Conservation (phyloP, 768 basidiomycete species). For the Boletus huronensis region DNA sequence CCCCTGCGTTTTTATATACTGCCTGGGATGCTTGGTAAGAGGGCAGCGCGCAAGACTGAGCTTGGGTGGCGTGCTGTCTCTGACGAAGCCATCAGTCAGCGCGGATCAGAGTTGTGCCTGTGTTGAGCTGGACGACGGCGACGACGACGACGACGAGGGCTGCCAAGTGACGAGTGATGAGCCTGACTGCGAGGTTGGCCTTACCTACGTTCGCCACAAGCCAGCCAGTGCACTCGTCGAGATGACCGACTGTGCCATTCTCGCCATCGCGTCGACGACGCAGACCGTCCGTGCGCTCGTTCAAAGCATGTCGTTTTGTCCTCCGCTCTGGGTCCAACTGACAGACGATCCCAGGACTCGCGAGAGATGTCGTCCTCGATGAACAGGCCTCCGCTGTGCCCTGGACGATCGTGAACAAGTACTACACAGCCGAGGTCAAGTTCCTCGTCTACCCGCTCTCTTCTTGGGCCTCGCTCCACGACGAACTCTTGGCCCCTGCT, state of each 20-base stretch:
- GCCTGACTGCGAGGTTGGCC: no score
- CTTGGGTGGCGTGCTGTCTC: conserved; percentile 11
- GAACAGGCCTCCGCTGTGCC: conserved; percentile 38
- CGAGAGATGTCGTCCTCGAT: conserved; percentile 14
- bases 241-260: conserved; percentile 25
- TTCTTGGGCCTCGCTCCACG: conserved; percentile 39
- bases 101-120: background rate
- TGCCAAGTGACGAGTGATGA: background rate
- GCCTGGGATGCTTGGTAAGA: conserved; percentile 6
- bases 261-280: conserved; percentile 24
- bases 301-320: conserved; percentile 18
- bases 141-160: background rate
- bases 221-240: background rate
- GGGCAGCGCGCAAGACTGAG: background rate
- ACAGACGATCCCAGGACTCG: conserved; percentile 23
- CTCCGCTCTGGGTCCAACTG: conserved; percentile 10
- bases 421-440: conserved; percentile 75
- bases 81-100: conserved; percentile 16
- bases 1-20: conserved; percentile 8
- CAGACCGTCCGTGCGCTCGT: conserved; percentile 20
- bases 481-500: conserved; percentile 51
- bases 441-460: conserved; percentile 53
- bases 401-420: conserved; percentile 78
- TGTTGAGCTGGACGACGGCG: background rate
- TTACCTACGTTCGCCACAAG: background rate